Evolutionary conservation across 225 moss, liverwort and hornwort species (phyloP).

Genomic region (Marchantia paleacea): DNA sequence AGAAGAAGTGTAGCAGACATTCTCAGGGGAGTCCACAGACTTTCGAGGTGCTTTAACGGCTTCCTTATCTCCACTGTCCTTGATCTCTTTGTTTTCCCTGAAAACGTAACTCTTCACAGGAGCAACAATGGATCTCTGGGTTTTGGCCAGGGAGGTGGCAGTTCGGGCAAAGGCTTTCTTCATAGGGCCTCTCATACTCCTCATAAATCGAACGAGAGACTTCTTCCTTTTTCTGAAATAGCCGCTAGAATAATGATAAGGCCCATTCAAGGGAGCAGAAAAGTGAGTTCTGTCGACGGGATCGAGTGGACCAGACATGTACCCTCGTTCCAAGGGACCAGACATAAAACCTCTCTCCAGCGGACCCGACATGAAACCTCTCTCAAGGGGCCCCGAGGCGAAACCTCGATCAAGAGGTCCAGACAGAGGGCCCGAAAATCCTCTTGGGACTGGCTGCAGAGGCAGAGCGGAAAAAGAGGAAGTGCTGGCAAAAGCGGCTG

Average conservation of each 20-base stretch:
- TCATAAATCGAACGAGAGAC: conserved; percentile 68
- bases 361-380: conserved; percentile 77
- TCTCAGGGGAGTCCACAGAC: conserved; percentile 48
- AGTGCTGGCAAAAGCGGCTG: conserved; percentile 91
- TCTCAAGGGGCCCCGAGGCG: conserved; percentile 57
- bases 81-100: conserved; percentile 38
- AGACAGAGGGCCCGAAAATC: conserved; percentile 48
- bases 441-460: conserved; percentile 65
- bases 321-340: conserved; percentile 90
- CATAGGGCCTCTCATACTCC: conserved; percentile 75
- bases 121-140: conserved; percentile 55
- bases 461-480: conserved; percentile 86
- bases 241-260: conserved; percentile 36
- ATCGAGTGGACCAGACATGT: conserved; percentile 94
- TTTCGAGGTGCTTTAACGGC: conserved; percentile 21
- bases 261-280: conserved; percentile 81
- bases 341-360: conserved; percentile 95
- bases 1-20: conserved; percentile 55
- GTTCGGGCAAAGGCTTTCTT: conserved; percentile 73
- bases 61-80: conserved; percentile 39
- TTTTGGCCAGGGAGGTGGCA: conserved; percentile 60
- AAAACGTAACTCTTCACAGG: conserved; percentile 70
- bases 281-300: conserved; percentile 81
- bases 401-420: conserved; percentile 49
- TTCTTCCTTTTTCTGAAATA: conserved; percentile 48